These are phyloP conservation scores for Rhodotorula kratochvilovae DNA, from an alignment of 768 basidiomycete genomes.

Conservation along the genomic window DNA sequence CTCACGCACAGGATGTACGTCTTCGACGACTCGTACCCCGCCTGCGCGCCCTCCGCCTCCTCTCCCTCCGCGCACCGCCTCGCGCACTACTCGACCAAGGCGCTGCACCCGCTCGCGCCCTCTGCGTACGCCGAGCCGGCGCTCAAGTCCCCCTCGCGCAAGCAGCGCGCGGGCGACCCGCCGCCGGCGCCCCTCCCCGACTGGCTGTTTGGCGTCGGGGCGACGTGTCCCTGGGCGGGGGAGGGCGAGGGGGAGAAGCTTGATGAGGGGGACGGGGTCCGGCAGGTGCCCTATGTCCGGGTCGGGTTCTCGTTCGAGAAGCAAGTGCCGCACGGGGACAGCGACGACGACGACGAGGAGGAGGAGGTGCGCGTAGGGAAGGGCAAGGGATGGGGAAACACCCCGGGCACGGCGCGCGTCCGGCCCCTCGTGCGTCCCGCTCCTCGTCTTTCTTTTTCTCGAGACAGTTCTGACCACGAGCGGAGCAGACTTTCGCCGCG, in stretches of 20 bases:
- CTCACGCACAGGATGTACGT: slow-evolving; percentile 6
- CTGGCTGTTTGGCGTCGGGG: slow-evolving; percentile 13
- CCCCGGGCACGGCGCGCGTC: neutral
- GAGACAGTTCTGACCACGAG: too few relatives aligned
- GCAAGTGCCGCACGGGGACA: neutral
- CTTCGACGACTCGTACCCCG: slow-evolving; percentile 29
- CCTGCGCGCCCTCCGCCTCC: neutral
- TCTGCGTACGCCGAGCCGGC: neutral
- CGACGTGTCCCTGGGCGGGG: neutral
- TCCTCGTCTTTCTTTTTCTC: too few relatives aligned
- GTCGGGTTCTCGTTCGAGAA: slow-evolving; percentile 1
- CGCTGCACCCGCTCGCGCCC: neutral
- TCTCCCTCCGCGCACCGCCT: slow-evolving; percentile 3
- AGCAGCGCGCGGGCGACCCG: neutral
- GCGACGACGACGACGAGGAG: slow-evolving; percentile 8
- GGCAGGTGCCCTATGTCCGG: slow-evolving; percentile 3
- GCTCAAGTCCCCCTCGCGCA: neutral
- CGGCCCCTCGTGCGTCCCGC: neutral
- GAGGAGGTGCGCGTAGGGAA: neutral
- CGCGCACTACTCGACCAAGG: neutral
- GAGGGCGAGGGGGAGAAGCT: neutral
- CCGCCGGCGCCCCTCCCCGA: neutral
- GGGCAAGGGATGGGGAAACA: neutral
- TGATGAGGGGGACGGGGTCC: neutral
- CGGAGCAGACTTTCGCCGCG: slow-evolving; percentile 3